Evolutionary conservation across 2,329 filamentous ascomycete genomes (phyloP), one percentile per base, ranked within the genome.

Genomic region (Aspergillus versicolor): DNA sequence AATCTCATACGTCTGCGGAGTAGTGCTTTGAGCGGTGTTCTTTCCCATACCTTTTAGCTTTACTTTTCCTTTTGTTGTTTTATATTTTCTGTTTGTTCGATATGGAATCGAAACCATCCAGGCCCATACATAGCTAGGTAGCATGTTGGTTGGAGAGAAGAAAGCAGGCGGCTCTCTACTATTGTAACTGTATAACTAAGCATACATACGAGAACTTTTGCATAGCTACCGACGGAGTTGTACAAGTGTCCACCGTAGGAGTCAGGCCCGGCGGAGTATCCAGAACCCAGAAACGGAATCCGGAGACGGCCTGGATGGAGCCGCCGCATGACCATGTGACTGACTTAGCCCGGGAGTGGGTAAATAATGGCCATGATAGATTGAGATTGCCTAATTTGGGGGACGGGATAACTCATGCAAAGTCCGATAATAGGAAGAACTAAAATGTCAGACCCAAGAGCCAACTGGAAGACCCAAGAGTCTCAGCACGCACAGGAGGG

Each of bases 1-100:
- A 15, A 15, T 59, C 61, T 40, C 49, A 17, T 12, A 61, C 65
- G 5, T 59, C 64, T 32, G 52, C 64, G 11, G 63, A 72, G 54
- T 71, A 63, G 63, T 46, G 38, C 11, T 42, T 37, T 49, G 22
- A 37, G 22, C 47, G 17, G 24, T 52, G 43, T 48, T 43, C 24
- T 37, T 22, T 12, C 24, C 13, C 15, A 41, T 24, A 50, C 19
- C 32, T 43, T 22, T 44, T 45, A 21, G 43, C 21, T 55, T 21
- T 32, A 42, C 13, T 44, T 46, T 48, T 43, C 44, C 50, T 41
- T 34, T 53, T 44, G 30, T 44, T 57, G 21, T 49, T 11, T 19
- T 47, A 21, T 52, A 45, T 48, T 17, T 41, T 30, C n/a, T 32
- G 8, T 48, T 43, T 41, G 32, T 44, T 53, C 32, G 27, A 52